Evolutionary conservation across 2,329 filamentous ascomycete species (phyloP), one percentile per base, ranked within the genome.

Genomic region (Aspergillus novofumigatus): DNA sequence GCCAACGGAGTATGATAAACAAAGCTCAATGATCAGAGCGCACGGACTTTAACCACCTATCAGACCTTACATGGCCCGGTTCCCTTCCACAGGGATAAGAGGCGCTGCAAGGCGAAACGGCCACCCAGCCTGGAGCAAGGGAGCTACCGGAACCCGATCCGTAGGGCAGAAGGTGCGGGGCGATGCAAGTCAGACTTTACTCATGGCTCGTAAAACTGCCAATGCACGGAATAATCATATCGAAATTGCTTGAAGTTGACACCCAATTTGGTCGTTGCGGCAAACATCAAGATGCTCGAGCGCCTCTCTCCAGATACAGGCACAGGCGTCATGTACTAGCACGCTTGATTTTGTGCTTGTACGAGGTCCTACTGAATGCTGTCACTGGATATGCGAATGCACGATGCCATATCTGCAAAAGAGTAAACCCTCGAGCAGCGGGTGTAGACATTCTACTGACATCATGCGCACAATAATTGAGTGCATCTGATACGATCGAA

Each of bases 1-100:
- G 67, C 72, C 72, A 70, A 69, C 71, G 70, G 66, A 69, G 48
- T 59, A 57, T 54, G 55, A 63, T 74, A 74, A 74, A 75, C 72
- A 75, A 68, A 72, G 66, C 60, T 58, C 59, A 51, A 62, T 55
- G 56, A 62, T 57, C 64, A 62, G 50, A 56, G 62, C 54, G 68
- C 70, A 73, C 69, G 65, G 71, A 71, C 67, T 55, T 59, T 64
- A 66, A 64, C 65, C 65, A 64, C 67, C 69, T 70, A 72, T 70
- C 69, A 61, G 62, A 68, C 72, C 72, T 75, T 75, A 69, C 72
- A 74, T 74, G 61, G 64, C 68, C 60, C 64, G 62, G 63, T 68
- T 59, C 65, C 65, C 67, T 69, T 72, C 65, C 65, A 62, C 68
- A 69, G 70, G 69, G 66, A 71, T 70, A 67, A 62, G 54, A 59